These are phyloP conservation scores for Cucurbita pepo DNA, from an alignment of 306 rosid genomes.

Conservation along the genomic window DNA sequence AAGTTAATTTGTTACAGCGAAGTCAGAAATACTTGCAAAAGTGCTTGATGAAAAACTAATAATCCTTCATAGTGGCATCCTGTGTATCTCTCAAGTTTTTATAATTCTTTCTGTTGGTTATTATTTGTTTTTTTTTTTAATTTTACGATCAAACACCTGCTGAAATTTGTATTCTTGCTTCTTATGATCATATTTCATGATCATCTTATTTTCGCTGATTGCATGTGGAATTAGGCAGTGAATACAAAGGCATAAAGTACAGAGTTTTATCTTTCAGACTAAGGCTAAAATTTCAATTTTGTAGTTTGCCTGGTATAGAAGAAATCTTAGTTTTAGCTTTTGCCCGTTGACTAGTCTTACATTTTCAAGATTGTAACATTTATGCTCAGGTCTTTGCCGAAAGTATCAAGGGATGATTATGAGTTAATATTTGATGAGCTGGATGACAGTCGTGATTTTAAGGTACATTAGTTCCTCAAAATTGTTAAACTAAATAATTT, in stretches of 20 bases:
- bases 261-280: not conserved
- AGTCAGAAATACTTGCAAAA: not conserved
- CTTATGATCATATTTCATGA: not conserved
- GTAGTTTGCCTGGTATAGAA: not conserved
- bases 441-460: slow-evolving; percentile 70
- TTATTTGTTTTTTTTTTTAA: not conserved
- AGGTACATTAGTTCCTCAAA: slow-evolving; percentile 26
- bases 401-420: slow-evolving; percentile 67
- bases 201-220: not conserved
- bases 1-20: not conserved
- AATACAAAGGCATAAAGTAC: not conserved
- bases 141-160: not conserved
- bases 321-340: not conserved
- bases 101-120: not conserved
- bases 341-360: not conserved
- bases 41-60: not conserved
- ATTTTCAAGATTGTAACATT: not conserved
- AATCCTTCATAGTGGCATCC: not conserved
- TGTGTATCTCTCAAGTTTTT: not conserved
- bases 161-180: not conserved
- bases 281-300: not conserved
- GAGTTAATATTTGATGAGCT: slow-evolving; percentile 81
- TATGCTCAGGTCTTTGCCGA: slow-evolving; percentile 62
- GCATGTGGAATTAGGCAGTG: not conserved
- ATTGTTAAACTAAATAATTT: not conserved